Evolutionary conservation across 768 basidiomycete species (phyloP), one percentile per base, ranked within the genome.

Genomic region (Tulasnella sp.): DNA sequence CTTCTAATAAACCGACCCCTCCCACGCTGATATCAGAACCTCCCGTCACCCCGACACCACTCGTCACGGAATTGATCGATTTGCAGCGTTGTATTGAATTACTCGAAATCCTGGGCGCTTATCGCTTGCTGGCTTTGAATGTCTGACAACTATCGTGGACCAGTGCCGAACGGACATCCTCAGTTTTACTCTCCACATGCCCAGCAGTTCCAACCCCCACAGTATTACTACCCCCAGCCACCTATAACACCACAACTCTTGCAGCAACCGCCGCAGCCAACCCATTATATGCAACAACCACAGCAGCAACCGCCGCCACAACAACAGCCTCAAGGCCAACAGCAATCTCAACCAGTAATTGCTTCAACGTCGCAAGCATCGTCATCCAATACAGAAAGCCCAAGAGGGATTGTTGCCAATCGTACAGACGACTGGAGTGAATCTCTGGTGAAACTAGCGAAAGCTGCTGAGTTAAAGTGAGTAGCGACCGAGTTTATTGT

Each of bases 391-490:
- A 15, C 7, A n/a, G 52, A 22, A 22, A 41, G 31, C 12, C 11
- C 52, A 2, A 41, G 52, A 17, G 52, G 44, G 24, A 71, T 88
- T 52, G 76, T 91, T 50, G 86, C 88, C 3, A 49, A 19, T 55
- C 83, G 80, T 19, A 88, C 87, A 8, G 60, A 63, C 7, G 87
- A 90, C 69, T 91, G 88, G 88, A 88, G 86, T 25, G 85, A 84
- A 65, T 85, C 88, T 70, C 77, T 91, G 44, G 84, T 91, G 30
- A 85, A 90, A 53, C 77, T 91, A 10, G 88, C 88, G 4, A 90
- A 87, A 73, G 87, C 85, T 1, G 88, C 88, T 8, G 88, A 91
- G 68, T 77, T 91, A 66, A 91, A 91, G 88, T 91, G 69, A 65
- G 85, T 78, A 4, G 22, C 49, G 30, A 25, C 34, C 46, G 29